These are phyloP conservation scores for Paecilomyces fulvus DNA, from an alignment of 2,329 filamentous ascomycete genomes.

Conservation along the genomic window DNA sequence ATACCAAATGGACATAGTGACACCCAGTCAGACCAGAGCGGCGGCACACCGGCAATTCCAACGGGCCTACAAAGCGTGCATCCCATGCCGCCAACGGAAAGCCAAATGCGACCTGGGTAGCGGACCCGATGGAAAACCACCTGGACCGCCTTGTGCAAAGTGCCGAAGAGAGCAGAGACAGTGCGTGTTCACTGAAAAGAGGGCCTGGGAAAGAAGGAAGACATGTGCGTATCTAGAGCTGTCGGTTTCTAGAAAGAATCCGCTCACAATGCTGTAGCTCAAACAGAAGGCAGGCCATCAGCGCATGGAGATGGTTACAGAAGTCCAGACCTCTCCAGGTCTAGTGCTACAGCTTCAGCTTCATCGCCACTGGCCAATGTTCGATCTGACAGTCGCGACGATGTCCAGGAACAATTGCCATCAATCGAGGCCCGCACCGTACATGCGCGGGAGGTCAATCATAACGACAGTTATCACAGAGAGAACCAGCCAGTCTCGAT, in stretches of 20 bases:
- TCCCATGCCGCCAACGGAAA: constrained; percentile 45
- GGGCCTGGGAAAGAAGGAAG: constrained; percentile 32
- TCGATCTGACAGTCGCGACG: not conserved
- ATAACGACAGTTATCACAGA: not conserved
- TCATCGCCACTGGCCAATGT: not conserved
- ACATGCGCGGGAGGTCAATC: not conserved
- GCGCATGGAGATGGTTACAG: not conserved
- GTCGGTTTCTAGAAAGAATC: not conserved
- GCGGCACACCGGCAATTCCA: constrained; percentile 17
- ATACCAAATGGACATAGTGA: not conserved
- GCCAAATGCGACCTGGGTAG: constrained; percentile 43
- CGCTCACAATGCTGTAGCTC: not conserved
- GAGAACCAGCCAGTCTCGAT: constrained; percentile 17
- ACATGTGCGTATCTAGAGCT: constrained; percentile 15
- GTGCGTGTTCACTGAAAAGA: constrained; percentile 40
- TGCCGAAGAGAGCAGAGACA: constrained; percentile 44
- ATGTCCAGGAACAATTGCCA: not conserved
- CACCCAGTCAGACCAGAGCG: not conserved
- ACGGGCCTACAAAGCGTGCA: constrained; percentile 48
- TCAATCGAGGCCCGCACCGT: not conserved
- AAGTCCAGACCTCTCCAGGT: not conserved
- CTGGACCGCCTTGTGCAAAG: constrained; percentile 38
- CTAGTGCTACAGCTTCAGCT: not conserved
- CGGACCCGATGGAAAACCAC: constrained; percentile 30
- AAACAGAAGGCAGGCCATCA: not conserved